A percentile compares a stretch with the other conserved stretches of the same genome.
Evolutionary conservation across 331 rosid genomes (phyloP).

Genomic region (Dryas integrifolia): DNA sequence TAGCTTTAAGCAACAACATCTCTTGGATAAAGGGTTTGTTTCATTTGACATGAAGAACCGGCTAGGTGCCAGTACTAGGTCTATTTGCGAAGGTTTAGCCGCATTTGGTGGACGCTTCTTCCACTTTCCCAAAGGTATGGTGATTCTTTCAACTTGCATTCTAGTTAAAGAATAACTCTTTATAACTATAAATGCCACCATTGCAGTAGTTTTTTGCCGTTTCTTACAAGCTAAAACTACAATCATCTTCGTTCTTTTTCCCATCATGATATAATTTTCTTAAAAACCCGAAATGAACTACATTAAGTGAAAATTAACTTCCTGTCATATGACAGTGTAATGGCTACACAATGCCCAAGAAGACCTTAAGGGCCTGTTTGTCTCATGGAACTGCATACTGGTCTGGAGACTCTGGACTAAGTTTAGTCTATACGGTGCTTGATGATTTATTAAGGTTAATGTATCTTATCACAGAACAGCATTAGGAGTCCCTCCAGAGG

Average conservation of each 20-base stretch:
- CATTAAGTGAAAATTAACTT: background rate
- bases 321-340: background rate
- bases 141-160: background rate
- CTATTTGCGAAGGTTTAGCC: constrained; percentile 48
- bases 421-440: background rate
- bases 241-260: background rate
- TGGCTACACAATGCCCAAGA: background rate
- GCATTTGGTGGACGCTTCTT: constrained; percentile 45
- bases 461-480: background rate
- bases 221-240: background rate
- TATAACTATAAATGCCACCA: background rate
- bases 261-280: background rate
- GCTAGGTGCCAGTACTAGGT: constrained; percentile 37
- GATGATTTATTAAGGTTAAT: background rate
- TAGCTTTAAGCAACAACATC: constrained; percentile 43
- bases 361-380: too few species aligned
- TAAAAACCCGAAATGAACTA: background rate
- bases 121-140: constrained; percentile 54
- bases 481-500: background rate
- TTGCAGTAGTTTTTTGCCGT: background rate
- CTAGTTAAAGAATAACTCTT: background rate
- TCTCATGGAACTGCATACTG: background rate
- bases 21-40: constrained; percentile 46
- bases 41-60: constrained; percentile 46
- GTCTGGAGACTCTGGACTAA: background rate